Evolutionary conservation across 192 early-diverging fungal species (phyloP).

Genomic region (Entophlyctis helioformis): DNA sequence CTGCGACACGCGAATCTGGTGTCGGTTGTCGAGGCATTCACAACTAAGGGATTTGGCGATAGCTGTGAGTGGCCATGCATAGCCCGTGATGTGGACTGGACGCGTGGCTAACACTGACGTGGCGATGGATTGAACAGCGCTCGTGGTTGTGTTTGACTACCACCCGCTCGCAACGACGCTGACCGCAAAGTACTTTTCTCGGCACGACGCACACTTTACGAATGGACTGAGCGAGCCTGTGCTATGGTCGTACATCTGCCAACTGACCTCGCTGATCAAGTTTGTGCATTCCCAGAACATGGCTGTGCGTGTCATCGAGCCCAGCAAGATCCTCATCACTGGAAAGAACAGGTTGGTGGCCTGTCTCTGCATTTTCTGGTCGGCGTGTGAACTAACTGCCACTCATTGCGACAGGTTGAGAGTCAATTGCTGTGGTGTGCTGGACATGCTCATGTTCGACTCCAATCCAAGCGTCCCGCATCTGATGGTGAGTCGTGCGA

Average conservation of each 20-base stretch:
- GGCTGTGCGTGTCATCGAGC: constrained; percentile 64
- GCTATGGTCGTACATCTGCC: constrained; percentile 73
- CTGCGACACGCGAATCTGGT: constrained; percentile 76
- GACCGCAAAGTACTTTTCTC: constrained; percentile 52
- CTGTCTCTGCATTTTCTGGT: too few relatives aligned
- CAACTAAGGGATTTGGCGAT: constrained; percentile 91
- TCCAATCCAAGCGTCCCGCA: constrained; percentile 3
- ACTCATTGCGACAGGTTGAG: constrained; percentile 34
- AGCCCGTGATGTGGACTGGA: too few relatives aligned
- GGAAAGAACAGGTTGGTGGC: constrained; percentile 66
- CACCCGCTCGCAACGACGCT: constrained; percentile 72
- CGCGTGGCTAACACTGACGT: too few relatives aligned
- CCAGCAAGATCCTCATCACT: constrained; percentile 74
- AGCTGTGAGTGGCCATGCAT: constrained; percentile 67
- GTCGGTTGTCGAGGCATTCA: constrained; percentile 85
- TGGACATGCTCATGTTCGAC: constrained; percentile 67
- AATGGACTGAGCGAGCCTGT: constrained; percentile 47
- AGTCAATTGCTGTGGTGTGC: constrained; percentile 59
- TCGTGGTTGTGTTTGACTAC: constrained; percentile 94
- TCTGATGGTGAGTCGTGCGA: not conserved
- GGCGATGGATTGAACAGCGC: constrained; percentile 31
- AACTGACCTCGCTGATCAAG: constrained; percentile 66
- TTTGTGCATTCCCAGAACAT: constrained; percentile 73
- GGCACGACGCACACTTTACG: constrained; percentile 9
- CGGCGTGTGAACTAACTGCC: not conserved